These are phyloP conservation scores for Phytophthora citricola DNA, from an alignment of 352 stramenopile genomes.

Conservation along the genomic window DNA sequence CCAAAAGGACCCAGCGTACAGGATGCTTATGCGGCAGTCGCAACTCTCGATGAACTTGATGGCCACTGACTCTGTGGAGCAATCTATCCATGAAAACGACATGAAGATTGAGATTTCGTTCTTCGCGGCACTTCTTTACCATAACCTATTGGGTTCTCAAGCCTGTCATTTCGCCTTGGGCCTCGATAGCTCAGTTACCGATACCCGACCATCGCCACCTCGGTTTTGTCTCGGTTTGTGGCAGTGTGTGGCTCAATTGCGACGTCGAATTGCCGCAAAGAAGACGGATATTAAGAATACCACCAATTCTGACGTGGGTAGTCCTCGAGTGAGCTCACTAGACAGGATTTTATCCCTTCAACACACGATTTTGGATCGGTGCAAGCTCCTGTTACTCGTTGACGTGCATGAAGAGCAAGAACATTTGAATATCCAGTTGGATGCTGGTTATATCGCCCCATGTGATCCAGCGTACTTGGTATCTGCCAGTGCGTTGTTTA, in stretches of 20 bases:
- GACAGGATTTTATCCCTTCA: slow-evolving; percentile 36
- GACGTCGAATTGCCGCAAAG: slow-evolving; percentile 44
- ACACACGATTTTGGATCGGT: slow-evolving; percentile 47
- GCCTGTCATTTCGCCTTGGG: slow-evolving; percentile 43
- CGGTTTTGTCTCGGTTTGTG: slow-evolving; percentile 46
- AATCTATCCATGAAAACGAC: slow-evolving; percentile 37
- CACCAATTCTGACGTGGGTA: neutral
- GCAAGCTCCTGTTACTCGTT: slow-evolving; percentile 47
- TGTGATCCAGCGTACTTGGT: slow-evolving; percentile 39
- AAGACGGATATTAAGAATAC: slow-evolving; percentile 56
- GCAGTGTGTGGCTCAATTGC: slow-evolving; percentile 60
- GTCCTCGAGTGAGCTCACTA: slow-evolving; percentile 1
- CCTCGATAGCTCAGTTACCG: neutral
- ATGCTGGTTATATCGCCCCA: slow-evolving; percentile 44
- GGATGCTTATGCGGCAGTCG: slow-evolving; percentile 65
- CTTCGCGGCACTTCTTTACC: slow-evolving; percentile 70
- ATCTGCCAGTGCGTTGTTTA: slow-evolving; percentile 20
- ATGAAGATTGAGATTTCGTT: slow-evolving; percentile 52
- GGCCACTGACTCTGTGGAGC: slow-evolving; percentile 9
- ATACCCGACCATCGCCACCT: slow-evolving; percentile 20
- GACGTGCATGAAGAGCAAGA: slow-evolving; percentile 40
- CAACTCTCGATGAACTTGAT: slow-evolving; percentile 32
- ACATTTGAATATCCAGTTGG: slow-evolving; percentile 35
- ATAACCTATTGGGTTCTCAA: slow-evolving; percentile 40
- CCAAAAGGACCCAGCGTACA: slow-evolving; percentile 65